Percentiles rank a stretch among this genome's conserved stretches.
These are phyloP conservation scores for Ganoderma lucidum DNA, from an alignment of 1,284 basidiomycete species.

Conservation along the genomic window DNA sequence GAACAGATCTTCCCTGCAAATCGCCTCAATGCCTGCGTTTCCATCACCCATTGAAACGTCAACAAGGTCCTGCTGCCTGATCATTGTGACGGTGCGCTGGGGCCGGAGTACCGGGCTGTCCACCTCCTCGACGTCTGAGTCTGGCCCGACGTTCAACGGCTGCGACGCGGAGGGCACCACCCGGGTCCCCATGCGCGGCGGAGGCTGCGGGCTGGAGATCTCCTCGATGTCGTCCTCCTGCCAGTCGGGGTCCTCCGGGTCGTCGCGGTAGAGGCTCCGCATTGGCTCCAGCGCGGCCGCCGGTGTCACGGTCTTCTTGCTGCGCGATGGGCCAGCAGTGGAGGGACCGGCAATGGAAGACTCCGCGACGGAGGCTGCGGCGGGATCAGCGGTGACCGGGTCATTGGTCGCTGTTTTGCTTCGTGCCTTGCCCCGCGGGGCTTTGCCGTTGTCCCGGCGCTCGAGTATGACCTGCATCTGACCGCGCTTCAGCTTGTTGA, in stretches of 20 bases:
- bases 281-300: slow-evolving; percentile 7
- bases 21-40: slow-evolving; percentile 22
- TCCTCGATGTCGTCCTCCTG: slow-evolving; percentile 30
- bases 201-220: slow-evolving; percentile 24
- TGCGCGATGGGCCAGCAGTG: slow-evolving; percentile 3
- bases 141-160: slow-evolving; percentile 10
- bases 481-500: slow-evolving; percentile 10
- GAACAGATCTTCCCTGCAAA: slow-evolving; percentile 25
- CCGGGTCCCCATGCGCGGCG: slow-evolving; percentile 25
- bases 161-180: slow-evolving; percentile 23
- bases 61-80: slow-evolving; percentile 19
- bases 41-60: not conserved
- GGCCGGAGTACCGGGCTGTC: slow-evolving; percentile 10
- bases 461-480: slow-evolving; percentile 19
- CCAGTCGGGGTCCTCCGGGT: slow-evolving; percentile 23
- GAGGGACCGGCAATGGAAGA: slow-evolving; percentile 20
- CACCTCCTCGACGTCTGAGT: slow-evolving; percentile 30
- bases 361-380: not conserved
- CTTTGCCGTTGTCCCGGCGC: slow-evolving; percentile 19
- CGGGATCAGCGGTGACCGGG: not conserved
- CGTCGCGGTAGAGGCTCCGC: slow-evolving; percentile 28
- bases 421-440: slow-evolving; percentile 16
- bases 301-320: slow-evolving; percentile 7
- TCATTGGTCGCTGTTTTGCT: slow-evolving; percentile 8
- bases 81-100: slow-evolving; percentile 22